phyloP scores from a whole-genome alignment of 441 rosid genomes.

The Theobroma grandiflorum region DNA sequence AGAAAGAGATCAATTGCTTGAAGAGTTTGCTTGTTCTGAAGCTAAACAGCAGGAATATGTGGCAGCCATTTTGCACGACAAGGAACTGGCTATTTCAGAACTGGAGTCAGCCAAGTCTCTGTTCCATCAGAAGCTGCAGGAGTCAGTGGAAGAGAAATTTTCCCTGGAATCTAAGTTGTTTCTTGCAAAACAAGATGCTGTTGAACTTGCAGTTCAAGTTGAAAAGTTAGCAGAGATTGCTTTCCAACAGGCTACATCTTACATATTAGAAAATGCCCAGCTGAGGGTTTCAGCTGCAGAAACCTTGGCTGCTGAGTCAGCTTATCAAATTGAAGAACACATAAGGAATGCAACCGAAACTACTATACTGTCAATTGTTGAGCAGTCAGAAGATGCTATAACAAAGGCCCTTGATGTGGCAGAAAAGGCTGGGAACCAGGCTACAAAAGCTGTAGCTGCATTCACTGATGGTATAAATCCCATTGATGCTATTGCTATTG shows the following conservation, averaged over 20 bases:
- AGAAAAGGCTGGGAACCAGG: constrained; percentile 45
- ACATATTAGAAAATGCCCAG: constrained; percentile 48
- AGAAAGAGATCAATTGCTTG: constrained; percentile 52
- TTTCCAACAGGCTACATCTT: constrained; percentile 52
- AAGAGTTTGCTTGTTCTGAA: constrained; percentile 44
- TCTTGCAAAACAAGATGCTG: constrained; percentile 53
- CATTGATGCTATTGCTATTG: constrained; percentile 44
- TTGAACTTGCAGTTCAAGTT: constrained; percentile 60
- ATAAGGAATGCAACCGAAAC: constrained; percentile 51
- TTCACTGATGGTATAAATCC: constrained; percentile 34
- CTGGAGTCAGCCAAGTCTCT: constrained; percentile 46
- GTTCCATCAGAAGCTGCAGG: constrained; percentile 49
- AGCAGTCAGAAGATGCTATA: constrained; percentile 56
- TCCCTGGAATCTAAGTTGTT: constrained; percentile 50
- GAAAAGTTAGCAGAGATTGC: constrained; percentile 57
- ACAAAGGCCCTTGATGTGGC: constrained; percentile 50
- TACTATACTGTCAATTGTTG: constrained; percentile 46
- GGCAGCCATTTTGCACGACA: constrained; percentile 44
- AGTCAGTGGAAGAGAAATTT: constrained; percentile 46
- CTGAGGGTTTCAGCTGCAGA: constrained; percentile 55
- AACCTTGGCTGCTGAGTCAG: constrained; percentile 51
- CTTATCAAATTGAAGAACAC: constrained; percentile 49
- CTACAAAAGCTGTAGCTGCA: constrained; percentile 40
- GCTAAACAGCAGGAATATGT: constrained; percentile 49
- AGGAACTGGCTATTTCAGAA: constrained; percentile 48